phyloP scores from a whole-genome alignment of 768 basidiomycete species.

The Coprinopsis sp. region DNA sequence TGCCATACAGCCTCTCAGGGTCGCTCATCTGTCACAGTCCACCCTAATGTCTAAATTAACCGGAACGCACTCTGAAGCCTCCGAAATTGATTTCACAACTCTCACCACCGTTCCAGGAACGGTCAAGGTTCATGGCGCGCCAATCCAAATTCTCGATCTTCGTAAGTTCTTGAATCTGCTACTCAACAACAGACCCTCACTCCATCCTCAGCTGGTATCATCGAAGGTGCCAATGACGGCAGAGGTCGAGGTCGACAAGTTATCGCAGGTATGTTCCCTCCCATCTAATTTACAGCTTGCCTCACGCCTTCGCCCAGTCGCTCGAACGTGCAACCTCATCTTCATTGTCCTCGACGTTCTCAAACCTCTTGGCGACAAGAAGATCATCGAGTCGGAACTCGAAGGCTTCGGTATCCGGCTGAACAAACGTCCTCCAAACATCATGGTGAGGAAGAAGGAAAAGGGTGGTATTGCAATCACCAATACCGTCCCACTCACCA shows the following conservation, averaged over 20 bases:
- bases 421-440: constrained; percentile 90
- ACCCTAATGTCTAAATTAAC: constrained; percentile 95
- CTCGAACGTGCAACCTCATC: constrained; percentile 95
- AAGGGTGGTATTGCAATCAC: constrained; percentile 93
- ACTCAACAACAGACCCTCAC: background rate
- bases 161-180: constrained; percentile 45
- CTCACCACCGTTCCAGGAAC: constrained; percentile 95
- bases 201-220: constrained; percentile 74
- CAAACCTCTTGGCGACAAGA: constrained; percentile 96
- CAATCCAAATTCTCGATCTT: constrained; percentile 90
- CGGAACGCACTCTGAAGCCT: constrained; percentile 93
- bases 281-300: background rate
- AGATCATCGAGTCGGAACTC: constrained; percentile 83
- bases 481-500: constrained; percentile 93
- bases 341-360: constrained; percentile 98
- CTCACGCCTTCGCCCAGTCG: constrained; percentile 76
- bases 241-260: constrained; percentile 95
- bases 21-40: constrained; percentile 44
- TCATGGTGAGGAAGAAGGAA: constrained; percentile 80
- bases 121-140: constrained; percentile 90
- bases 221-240: constrained; percentile 96
- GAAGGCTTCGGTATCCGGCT: constrained; percentile 98
- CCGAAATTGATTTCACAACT: constrained; percentile 95
- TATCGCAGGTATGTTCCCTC: constrained; percentile 27
- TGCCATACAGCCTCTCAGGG: constrained; percentile 5